Evolutionary conservation across 2,329 filamentous ascomycete species (phyloP).

Genomic region (Didymella arachidicola): DNA sequence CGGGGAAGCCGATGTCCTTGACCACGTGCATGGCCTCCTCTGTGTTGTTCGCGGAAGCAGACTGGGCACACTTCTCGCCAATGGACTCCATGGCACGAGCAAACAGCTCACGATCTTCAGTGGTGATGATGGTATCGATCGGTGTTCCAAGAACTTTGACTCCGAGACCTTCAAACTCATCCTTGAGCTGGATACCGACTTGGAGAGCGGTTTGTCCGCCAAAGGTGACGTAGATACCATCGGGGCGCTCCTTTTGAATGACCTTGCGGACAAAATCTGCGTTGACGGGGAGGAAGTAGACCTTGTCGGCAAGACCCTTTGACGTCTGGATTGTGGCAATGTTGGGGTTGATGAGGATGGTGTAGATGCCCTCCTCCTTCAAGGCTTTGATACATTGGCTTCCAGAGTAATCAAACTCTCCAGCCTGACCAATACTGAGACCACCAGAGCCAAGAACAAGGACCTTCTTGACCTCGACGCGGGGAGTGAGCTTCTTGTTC

Average conservation of each 20-base stretch:
- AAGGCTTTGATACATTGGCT: conserved; percentile 98
- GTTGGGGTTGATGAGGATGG: conserved; percentile 97
- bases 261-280: conserved; percentile 98
- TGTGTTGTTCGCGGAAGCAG: conserved; percentile 85
- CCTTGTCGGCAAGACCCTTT: conserved; percentile 96
- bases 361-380: conserved; percentile 98
- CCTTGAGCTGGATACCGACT: conserved; percentile 96
- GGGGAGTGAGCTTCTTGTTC: conserved; percentile 77
- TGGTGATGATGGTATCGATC: conserved; percentile 98
- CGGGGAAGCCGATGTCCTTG: conserved; percentile 90
- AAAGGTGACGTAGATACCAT: conserved; percentile 97
- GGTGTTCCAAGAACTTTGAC: conserved; percentile 95
- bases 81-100: conserved; percentile 98
- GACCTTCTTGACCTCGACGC: conserved; percentile 90
- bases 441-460: conserved; percentile 93
- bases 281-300: conserved; percentile 97
- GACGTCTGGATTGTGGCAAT: conserved; percentile 99
- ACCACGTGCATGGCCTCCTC: conserved; percentile 90
- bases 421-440: conserved; percentile 95
- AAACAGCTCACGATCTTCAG: conserved; percentile 96
- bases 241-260: conserved; percentile 90
- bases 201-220: conserved; percentile 97
- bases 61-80: conserved; percentile 96
- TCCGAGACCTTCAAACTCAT: conserved; percentile 91
- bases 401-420: conserved; percentile 98